Conservation (phyloP, 2,329 filamentous ascomycete genomes). For the Neofusicoccum laricinum region DNA sequence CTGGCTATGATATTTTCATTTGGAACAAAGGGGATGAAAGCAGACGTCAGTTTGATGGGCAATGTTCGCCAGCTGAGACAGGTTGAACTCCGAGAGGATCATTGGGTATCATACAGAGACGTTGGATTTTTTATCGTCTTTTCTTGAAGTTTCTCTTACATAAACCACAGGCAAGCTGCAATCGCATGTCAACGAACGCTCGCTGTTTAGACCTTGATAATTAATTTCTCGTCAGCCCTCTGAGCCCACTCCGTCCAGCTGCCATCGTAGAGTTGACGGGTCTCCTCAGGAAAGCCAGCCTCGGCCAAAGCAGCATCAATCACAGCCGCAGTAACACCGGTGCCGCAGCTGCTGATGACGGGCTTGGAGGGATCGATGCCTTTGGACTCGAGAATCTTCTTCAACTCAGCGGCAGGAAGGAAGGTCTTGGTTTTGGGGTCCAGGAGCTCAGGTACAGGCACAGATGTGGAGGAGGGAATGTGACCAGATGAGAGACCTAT, state of each 20-base stretch:
- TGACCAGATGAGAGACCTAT: conserved; percentile 75
- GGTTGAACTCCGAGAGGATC: too few species aligned
- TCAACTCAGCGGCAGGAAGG: conserved; percentile 68
- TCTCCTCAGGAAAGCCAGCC: conserved; percentile 69
- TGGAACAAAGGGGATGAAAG: too few species aligned
- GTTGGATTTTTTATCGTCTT: not conserved
- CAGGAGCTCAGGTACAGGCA: conserved; percentile 77
- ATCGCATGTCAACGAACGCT: not conserved
- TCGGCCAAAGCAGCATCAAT: conserved; percentile 83
- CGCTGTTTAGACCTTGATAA: conserved; percentile 47
- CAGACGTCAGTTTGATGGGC: too few species aligned
- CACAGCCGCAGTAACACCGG: conserved; percentile 88
- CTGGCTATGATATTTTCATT: too few species aligned
- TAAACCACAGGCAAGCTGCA: not conserved
- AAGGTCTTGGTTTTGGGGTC: conserved; percentile 81
- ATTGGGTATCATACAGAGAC: not conserved
- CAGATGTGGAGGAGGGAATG: conserved; percentile 80
- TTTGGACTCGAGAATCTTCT: conserved; percentile 73
- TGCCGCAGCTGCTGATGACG: conserved; percentile 86
- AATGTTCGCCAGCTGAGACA: not conserved
- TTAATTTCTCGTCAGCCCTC: conserved; percentile 61
- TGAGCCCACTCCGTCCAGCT: conserved; percentile 93
- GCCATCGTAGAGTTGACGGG: conserved; percentile 83
- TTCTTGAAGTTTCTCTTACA: not conserved
- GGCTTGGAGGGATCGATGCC: conserved; percentile 76